Base-by-base conservation (phyloP, 495 filamentous ascomycete species). In the Pseudomonodictys pantanalensis region DNA sequence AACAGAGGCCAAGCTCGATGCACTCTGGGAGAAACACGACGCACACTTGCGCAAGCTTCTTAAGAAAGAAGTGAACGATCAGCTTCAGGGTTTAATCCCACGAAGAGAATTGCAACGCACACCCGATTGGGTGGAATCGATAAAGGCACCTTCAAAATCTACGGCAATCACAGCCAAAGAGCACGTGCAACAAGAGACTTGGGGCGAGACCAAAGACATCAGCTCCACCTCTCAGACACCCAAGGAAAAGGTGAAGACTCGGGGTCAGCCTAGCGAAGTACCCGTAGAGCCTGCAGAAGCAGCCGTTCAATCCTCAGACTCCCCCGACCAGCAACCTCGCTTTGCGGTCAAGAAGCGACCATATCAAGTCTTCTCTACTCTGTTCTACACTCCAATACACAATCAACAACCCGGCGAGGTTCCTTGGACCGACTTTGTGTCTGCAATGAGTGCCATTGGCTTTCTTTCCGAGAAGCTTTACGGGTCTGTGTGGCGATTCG, bases 401-500 rank as follows among this genome's bases (percentile, higher is more conserved):
- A 57, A 49, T 1, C 58, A 67, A 0, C 49, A 58, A 3, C 70
- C 74, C 0, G 77, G 76, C 4, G 79, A 83, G 53, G 43, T 82
- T 2, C 43, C 74, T 0, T 83, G 77, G 78, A 62, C 44, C 41
- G 79, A 81, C 49, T 79, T 82, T 59, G 59, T 83, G 22, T 69
- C 77, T 49, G 79, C 79, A 0, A 78, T 84, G 78, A 42, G 38
- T 7, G 70, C 70, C 1, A 73, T 70, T 2, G 80, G 80, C 6
- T 79, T 82, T 38, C 26, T 58, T 0, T 65, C 71, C 0, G 53
- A 77, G 69, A 82, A 82, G 58, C 68, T 82, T 1, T 76, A 81
- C 50, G 79, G 80, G 2, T 79, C 75, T 3, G 74, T 77, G 3
- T 82, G 79, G 80, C 71, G 78, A 17, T 81, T 82, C 60, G 55